phyloP scores from a whole-genome alignment of 192 early-diverging fungal species.

The Dissophora ornata region DNA sequence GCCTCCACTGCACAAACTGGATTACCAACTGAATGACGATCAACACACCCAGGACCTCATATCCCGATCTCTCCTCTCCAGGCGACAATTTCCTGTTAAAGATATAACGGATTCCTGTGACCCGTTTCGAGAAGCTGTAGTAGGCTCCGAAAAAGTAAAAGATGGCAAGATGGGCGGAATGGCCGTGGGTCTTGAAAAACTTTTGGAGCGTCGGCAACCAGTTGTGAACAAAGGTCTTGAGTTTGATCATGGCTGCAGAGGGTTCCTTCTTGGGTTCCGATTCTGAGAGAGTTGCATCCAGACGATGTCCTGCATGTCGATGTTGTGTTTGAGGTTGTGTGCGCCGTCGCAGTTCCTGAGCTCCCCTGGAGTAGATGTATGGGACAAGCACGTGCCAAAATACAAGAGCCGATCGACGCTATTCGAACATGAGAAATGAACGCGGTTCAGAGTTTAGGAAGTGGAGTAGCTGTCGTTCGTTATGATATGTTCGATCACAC shows the following conservation, averaged over 20 bases:
- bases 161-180: slow-evolving; percentile 80
- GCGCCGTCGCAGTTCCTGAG: slow-evolving; percentile 44
- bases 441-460: slow-evolving; percentile 29
- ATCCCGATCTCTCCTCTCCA: slow-evolving; percentile 79
- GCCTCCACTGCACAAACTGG: slow-evolving; percentile 61
- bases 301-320: slow-evolving; percentile 14
- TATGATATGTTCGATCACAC: too few species aligned
- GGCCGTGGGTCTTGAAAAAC: slow-evolving; percentile 60
- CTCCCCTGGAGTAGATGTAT: slow-evolving; percentile 55
- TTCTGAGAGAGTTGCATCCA: slow-evolving; percentile 40
- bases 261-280: slow-evolving; percentile 29
- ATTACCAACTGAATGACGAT: slow-evolving; percentile 80
- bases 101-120: slow-evolving; percentile 84
- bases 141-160: slow-evolving; percentile 92
- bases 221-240: slow-evolving; percentile 23
- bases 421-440: slow-evolving; percentile 19
- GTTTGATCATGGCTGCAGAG: slow-evolving; percentile 17
- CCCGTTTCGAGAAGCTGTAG: slow-evolving; percentile 84
- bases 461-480: too few species aligned
- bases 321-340: slow-evolving; percentile 29
- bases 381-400: slow-evolving; percentile 59
- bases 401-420: slow-evolving; percentile 55
- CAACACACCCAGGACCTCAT: slow-evolving; percentile 88
- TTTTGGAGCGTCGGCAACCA: slow-evolving; percentile 56
- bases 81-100: slow-evolving; percentile 80